phyloP scores from a whole-genome alignment of 202 grass and related monocot genomes.

The Musa balbisiana region DNA sequence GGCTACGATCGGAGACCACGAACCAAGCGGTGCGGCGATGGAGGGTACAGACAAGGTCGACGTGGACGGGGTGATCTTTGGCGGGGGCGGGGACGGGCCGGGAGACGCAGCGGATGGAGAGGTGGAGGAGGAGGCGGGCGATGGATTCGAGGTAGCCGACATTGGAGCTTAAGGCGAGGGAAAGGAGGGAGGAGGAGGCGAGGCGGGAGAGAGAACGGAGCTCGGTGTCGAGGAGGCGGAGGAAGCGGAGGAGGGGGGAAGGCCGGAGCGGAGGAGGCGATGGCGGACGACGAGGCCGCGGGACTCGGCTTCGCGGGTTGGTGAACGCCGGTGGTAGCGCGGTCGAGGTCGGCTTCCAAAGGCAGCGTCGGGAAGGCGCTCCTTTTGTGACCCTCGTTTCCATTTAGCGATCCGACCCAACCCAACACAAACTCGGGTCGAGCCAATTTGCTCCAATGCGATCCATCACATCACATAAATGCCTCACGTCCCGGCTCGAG shows the following conservation, averaged over 20 bases:
- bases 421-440: too few relatives aligned
- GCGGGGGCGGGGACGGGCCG: slow-evolving; percentile 5
- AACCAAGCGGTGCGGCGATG: slow-evolving; percentile 48
- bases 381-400: too few relatives aligned
- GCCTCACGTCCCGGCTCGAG: too few relatives aligned
- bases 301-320: slow-evolving; percentile 13
- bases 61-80: slow-evolving; percentile 14
- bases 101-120: slow-evolving; percentile 35
- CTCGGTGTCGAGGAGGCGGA: slow-evolving; percentile 66
- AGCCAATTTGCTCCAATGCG: too few relatives aligned
- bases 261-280: slow-evolving; percentile 26
- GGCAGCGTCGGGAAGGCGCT: too few relatives aligned
- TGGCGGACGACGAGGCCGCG: slow-evolving; percentile 42
- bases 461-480: too few relatives aligned
- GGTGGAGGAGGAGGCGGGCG: slow-evolving; percentile 58
- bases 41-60: slow-evolving; percentile 66
- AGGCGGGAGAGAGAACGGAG: slow-evolving; percentile 42
- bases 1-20: slow-evolving; percentile 68
- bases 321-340: background rate
- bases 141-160: slow-evolving; percentile 58
- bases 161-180: slow-evolving; percentile 63
- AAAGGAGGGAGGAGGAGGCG: background rate
- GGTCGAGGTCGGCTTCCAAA: background rate
- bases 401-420: too few relatives aligned
- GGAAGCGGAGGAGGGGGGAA: slow-evolving; percentile 39